Percentiles rank a stretch among this genome's conserved stretches.
phyloP scores from a whole-genome alignment of 257 asterid genomes.

The Solanum raphanifolium region DNA sequence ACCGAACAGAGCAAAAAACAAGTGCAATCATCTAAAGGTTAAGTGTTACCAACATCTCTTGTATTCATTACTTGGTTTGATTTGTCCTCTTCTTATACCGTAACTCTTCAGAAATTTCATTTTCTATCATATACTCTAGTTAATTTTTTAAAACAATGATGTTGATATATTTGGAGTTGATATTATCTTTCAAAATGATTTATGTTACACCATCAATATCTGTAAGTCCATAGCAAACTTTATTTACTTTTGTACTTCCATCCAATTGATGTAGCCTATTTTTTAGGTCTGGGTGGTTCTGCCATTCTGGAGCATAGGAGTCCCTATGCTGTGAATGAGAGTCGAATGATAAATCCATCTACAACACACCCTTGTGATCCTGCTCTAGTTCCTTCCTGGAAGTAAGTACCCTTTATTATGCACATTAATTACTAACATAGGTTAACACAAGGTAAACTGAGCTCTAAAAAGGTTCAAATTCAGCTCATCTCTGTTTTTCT shows the following conservation, averaged over 20 bases:
- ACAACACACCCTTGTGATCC: conserved; percentile 16
- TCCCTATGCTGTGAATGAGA: conserved; percentile 12
- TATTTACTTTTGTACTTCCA: background rate
- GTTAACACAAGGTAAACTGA: background rate
- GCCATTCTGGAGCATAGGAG: conserved; percentile 4
- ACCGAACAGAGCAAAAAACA: background rate
- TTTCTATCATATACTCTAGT: background rate
- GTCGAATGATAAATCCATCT: conserved; percentile 3
- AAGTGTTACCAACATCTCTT: background rate
- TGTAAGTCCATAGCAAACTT: background rate
- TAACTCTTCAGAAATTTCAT: background rate
- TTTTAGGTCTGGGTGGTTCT: conserved; percentile 23
- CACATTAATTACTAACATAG: background rate
- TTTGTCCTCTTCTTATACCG: background rate
- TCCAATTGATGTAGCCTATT: background rate
- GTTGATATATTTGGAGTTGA: background rate
- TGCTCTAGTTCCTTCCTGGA: conserved; percentile 44
- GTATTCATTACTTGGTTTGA: background rate
- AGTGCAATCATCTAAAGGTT: background rate
- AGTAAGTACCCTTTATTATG: conserved; percentile 25
- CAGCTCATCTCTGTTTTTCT: background rate
- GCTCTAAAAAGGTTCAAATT: background rate
- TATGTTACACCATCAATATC: background rate
- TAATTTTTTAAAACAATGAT: background rate
- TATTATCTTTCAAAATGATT: background rate